A percentile compares a stretch with the other conserved stretches of the same genome.
Evolutionary conservation across 2,329 filamentous ascomycete species (phyloP).

Genomic region (Calycina herbarum): DNA sequence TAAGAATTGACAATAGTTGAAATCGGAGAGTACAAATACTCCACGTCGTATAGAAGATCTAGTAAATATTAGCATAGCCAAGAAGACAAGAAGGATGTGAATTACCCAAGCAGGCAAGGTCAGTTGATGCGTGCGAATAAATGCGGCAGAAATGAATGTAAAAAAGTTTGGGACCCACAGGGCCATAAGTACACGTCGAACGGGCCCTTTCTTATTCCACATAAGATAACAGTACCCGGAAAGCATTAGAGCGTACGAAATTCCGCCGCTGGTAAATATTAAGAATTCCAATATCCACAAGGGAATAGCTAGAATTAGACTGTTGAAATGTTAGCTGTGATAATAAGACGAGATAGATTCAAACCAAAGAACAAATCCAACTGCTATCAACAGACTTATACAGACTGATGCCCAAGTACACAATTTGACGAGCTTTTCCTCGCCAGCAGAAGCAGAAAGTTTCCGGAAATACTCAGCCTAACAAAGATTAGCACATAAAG

Average conservation of each 20-base stretch:
- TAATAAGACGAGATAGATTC: not conserved
- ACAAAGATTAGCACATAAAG: not conserved
- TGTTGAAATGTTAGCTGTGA: slow-evolving; percentile 7
- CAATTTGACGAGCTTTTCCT: not conserved
- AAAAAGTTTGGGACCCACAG: not conserved
- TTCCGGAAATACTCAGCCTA: slow-evolving; percentile 2
- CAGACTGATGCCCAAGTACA: slow-evolving; percentile 2
- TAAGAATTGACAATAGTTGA: too few relatives aligned
- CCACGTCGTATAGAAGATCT: not conserved
- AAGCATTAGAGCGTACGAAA: not conserved
- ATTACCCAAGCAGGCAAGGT: not conserved
- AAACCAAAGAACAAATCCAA: slow-evolving; percentile 7
- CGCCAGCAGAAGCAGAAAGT: not conserved
- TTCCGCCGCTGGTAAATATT: not conserved
- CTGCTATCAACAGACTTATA: not conserved
- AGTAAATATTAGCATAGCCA: not conserved
- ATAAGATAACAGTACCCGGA: not conserved
- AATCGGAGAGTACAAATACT: too few relatives aligned
- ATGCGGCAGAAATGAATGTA: not conserved
- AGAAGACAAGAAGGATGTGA: not conserved
- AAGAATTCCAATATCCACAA: not conserved
- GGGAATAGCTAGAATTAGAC: not conserved
- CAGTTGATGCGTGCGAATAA: slow-evolving; percentile 2
- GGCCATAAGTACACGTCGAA: not conserved
- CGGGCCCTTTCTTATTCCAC: not conserved